Evolutionary conservation across 2,329 filamentous ascomycete species (phyloP), one percentile per base, ranked within the genome.

Genomic region (Epichloe hybrida): DNA sequence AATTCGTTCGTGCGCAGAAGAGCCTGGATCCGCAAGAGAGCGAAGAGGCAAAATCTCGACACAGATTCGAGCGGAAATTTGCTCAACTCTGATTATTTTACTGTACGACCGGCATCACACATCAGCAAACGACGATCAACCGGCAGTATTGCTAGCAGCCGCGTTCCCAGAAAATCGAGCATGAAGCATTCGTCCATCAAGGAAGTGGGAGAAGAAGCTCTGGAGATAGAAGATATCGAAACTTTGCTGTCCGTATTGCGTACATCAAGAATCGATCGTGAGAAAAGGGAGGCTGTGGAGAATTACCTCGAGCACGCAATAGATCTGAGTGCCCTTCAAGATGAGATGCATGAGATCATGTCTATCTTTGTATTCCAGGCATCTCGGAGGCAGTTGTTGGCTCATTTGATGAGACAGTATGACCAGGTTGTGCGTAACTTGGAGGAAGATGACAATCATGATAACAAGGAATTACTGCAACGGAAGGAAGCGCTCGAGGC

Each of bases 1-100:
- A 91, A 90, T 64, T 95, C 88, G 1, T 98, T 91, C 62, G 93
- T 96, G n/a, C 77, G 93, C 37, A 75, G 93, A 57, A 78, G 93
- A 54, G 81, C 88, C 21, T 98, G 93, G 93, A 80, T 91, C 50
- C 76, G 93, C 42, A 85, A 87, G 64, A 76, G 93, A 36, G 76
- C 85, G 49, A 87, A 85, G 67, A 69, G 79, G 62, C 71, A 63
- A 17, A 53, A 59, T 12, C 63, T 68, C 4, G 69, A 76, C 45
- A 64, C 72, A 39, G 62, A 66, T 23, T 65, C 68, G 47, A 76
- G 82, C 55, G 77, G 79, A 1, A 81, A 88, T 58, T 76, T 83
- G 69, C 72, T 90, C 51, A 87, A 79, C 55, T 71, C 80, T 2
- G 84, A 91, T 55, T 95, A 95, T 64, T 95, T 95, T 61, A 83